Conservation (phyloP, 75 land plant genomes). For the Cryptomeria japonica region DNA sequence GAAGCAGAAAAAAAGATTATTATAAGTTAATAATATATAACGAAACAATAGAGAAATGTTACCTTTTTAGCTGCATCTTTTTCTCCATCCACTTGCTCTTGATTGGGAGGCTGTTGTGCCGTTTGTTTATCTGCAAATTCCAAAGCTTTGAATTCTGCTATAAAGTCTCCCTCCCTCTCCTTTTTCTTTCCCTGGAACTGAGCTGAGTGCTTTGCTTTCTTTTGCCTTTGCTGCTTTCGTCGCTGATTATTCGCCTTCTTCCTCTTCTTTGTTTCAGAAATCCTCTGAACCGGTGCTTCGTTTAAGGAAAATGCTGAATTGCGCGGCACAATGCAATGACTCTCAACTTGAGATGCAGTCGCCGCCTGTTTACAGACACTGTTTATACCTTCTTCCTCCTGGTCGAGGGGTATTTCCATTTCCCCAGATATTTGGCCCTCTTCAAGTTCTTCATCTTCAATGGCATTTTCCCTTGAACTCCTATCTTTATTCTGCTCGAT, state of each 20-base stretch:
- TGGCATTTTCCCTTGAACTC: neutral
- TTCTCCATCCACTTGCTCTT: neutral
- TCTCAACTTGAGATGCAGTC: neutral
- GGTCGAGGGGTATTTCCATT: neutral
- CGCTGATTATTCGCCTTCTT: neutral
- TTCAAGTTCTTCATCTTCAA: conserved; percentile 1
- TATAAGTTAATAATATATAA: neutral
- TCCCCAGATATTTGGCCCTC: conserved; percentile 1
- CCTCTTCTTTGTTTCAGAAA: neutral
- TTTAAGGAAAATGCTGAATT: neutral
- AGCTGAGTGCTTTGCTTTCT: neutral
- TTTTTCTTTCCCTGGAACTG: neutral
- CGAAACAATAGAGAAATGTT: neutral
- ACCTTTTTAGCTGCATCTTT: neutral
- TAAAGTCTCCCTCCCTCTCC: neutral
- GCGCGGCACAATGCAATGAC: neutral
- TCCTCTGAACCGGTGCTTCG: neutral
- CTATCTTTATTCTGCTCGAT: neutral
- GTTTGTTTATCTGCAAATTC: neutral
- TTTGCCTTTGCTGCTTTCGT: neutral
- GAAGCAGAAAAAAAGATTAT: neutral
- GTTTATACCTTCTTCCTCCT: neutral
- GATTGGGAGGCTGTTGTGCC: neutral
- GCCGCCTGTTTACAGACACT: neutral
- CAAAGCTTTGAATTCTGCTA: neutral